Percentiles rank a stretch among this genome's conserved stretches.
phyloP scores from a whole-genome alignment of 2,329 filamentous ascomycete genomes.

The Microdochium nivale region DNA sequence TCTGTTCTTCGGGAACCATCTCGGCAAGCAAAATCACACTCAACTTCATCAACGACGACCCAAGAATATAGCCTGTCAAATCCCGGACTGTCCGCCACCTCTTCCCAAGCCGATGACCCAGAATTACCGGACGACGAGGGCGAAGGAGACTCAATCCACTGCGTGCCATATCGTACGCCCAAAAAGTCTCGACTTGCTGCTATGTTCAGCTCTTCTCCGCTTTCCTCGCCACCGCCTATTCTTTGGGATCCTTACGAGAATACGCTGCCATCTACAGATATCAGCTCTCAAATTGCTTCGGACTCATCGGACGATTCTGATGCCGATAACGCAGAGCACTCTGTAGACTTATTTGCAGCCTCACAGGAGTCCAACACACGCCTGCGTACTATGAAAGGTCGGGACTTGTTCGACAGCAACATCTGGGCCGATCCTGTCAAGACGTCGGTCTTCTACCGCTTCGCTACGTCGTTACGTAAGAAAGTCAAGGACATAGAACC shows the following conservation, averaged over 20 bases:
- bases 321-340: slow-evolving; percentile 32
- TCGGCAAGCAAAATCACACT: slow-evolving; percentile 12
- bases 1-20: slow-evolving; percentile 10
- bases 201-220: slow-evolving; percentile 39
- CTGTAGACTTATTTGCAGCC: slow-evolving; percentile 25
- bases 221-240: slow-evolving; percentile 46
- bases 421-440: slow-evolving; percentile 61
- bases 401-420: slow-evolving; percentile 62
- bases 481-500: slow-evolving; percentile 55
- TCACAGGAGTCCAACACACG: slow-evolving; percentile 29
- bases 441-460: slow-evolving; percentile 65
- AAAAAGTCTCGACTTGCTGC: slow-evolving; percentile 10
- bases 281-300: slow-evolving; percentile 28
- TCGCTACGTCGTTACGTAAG: slow-evolving; percentile 58
- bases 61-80: slow-evolving; percentile 15
- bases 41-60: slow-evolving; percentile 13
- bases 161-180: slow-evolving; percentile 9
- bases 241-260: slow-evolving; percentile 42
- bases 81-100: slow-evolving; percentile 11
- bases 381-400: slow-evolving; percentile 58
- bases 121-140: neutral
- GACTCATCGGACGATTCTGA: slow-evolving; percentile 27
- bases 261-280: slow-evolving; percentile 22
- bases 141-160: slow-evolving; percentile 2
- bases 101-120: slow-evolving; percentile 15